phyloP scores from a whole-genome alignment of 1,284 basidiomycete species.

The Ustilago xerochloae region DNA sequence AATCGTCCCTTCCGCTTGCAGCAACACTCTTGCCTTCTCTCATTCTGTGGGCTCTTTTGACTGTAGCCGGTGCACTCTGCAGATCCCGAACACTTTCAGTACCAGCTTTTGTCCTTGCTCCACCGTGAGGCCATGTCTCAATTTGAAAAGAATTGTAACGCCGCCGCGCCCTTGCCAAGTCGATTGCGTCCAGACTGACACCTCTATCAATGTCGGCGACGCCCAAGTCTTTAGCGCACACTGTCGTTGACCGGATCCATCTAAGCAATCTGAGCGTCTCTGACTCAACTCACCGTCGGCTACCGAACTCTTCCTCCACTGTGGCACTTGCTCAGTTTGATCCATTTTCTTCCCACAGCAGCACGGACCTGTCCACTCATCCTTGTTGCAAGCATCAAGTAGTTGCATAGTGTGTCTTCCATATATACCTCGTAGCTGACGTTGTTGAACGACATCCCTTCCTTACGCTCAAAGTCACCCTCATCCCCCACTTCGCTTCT shows the following conservation, averaged over 20 bases:
- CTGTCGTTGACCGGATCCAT: conserved; percentile 13
- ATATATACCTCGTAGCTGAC: neutral
- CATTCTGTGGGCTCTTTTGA: neutral
- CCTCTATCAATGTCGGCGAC: neutral
- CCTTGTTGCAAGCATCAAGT: neutral
- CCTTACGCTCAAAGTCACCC: neutral
- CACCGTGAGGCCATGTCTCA: neutral
- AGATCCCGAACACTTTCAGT: conserved; percentile 18
- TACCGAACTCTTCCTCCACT: conserved; percentile 3
- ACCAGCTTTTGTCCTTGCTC: neutral
- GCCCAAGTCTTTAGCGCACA: conserved; percentile 14
- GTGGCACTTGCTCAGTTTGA: neutral
- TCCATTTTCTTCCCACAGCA: neutral
- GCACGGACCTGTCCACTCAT: neutral
- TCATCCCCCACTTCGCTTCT: neutral
- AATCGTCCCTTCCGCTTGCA: conserved; percentile 21
- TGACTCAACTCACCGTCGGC: neutral
- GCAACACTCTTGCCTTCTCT: neutral
- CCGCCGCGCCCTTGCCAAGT: conserved; percentile 5
- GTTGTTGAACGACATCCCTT: neutral
- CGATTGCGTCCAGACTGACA: conserved; percentile 9
- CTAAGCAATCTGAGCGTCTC: conserved; percentile 5
- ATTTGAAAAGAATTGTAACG: too few species aligned
- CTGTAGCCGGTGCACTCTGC: conserved; percentile 10
- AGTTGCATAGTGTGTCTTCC: neutral